Percentiles rank a stretch among this genome's conserved stretches.
Conservation (phyloP, 352 stramenopile species). For the Phytophthora sp. region DNA sequence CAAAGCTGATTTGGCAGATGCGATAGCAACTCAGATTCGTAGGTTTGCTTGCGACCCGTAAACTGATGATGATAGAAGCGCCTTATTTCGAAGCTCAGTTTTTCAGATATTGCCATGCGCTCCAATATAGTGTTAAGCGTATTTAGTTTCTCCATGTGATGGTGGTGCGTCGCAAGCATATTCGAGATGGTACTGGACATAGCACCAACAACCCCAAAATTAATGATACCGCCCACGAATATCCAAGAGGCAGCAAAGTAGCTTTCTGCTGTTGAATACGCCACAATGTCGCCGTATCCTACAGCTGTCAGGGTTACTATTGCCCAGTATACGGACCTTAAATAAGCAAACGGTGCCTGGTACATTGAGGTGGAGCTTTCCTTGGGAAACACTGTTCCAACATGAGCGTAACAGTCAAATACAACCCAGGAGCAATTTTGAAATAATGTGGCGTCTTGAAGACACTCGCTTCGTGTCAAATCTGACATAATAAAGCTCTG, state of each 20-base stretch:
- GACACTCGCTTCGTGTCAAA: constrained; percentile 45
- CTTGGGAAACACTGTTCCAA: constrained; percentile 42
- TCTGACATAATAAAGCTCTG: not conserved
- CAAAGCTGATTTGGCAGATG: constrained; percentile 65
- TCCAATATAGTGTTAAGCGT: constrained; percentile 59
- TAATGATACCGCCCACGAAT: constrained; percentile 74
- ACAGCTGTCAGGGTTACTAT: constrained; percentile 73
- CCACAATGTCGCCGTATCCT: constrained; percentile 52
- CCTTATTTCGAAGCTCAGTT: constrained; percentile 32
- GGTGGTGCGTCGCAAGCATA: constrained; percentile 49
- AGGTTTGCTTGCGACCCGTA: constrained; percentile 63
- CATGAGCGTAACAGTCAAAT: constrained; percentile 66
- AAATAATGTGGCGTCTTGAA: constrained; percentile 43
- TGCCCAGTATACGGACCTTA: constrained; percentile 73
- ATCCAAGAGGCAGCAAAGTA: constrained; percentile 68
- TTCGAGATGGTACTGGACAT: constrained; percentile 83
- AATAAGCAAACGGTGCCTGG: constrained; percentile 60
- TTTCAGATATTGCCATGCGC: constrained; percentile 55
- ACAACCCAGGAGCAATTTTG: constrained; percentile 76
- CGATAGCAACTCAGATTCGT: constrained; percentile 60
- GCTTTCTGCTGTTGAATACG: constrained; percentile 58
- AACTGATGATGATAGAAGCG: constrained; percentile 78
- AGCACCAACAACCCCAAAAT: constrained; percentile 72
- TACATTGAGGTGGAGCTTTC: constrained; percentile 42
- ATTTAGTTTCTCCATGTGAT: constrained; percentile 73